Percentiles rank a stretch among this genome's conserved stretches.
phyloP scores from a whole-genome alignment of 176 grass and related monocot species.

The Poa annua region DNA sequence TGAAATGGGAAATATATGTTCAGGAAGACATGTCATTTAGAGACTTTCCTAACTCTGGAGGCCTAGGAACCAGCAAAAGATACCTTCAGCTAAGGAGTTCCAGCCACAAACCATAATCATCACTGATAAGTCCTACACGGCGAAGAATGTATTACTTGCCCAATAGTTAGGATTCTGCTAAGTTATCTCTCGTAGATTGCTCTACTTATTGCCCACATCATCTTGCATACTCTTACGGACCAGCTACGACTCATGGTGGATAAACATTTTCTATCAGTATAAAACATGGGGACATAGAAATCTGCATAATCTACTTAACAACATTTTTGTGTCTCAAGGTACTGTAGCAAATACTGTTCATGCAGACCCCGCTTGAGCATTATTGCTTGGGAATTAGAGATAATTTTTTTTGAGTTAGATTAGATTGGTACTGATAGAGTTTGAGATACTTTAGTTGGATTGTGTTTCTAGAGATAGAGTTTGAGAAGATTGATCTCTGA shows the following conservation, averaged over 20 bases:
- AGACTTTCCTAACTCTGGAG: background rate
- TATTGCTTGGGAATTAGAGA: slow-evolving; percentile 4
- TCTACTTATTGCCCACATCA: background rate
- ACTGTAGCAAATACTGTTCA: background rate
- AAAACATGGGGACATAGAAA: background rate
- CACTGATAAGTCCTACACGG: background rate
- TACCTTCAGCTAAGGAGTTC: background rate
- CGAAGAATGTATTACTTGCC: background rate
- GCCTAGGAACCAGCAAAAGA: background rate
- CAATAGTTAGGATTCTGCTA: background rate
- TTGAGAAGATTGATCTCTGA: background rate
- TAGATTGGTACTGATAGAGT: background rate
- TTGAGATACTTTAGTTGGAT: background rate
- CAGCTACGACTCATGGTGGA: background rate
- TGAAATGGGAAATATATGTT: background rate
- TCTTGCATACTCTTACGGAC: slow-evolving; percentile 12
- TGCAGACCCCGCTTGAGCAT: background rate
- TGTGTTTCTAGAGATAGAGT: background rate
- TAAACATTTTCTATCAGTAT: background rate
- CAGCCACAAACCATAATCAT: background rate
- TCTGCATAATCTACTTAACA: background rate
- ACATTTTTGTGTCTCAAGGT: background rate
- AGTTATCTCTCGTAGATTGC: slow-evolving; percentile 1
- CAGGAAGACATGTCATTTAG: background rate
- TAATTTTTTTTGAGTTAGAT: background rate